Conservation (phyloP, 345 rosid species). For the Acer yangbiense region DNA sequence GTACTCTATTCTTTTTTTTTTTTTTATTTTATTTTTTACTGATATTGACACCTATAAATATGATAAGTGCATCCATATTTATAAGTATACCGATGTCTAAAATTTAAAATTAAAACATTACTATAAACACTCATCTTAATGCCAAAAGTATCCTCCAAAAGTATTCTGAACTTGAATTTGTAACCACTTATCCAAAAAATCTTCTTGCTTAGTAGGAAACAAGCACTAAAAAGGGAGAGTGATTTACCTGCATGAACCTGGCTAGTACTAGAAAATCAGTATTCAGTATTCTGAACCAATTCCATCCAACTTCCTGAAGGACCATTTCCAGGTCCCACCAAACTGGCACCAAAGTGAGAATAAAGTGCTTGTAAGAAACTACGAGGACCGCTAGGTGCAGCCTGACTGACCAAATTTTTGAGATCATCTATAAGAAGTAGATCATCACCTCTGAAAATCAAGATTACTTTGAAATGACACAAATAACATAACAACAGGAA, state of each 20-base stretch:
- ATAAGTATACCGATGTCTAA: no score
- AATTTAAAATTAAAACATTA: no score
- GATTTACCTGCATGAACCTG: not conserved
- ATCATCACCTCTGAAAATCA: not conserved
- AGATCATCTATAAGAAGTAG: not conserved
- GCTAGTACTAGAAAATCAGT: no score
- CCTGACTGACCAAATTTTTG: conserved; percentile 5
- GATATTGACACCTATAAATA: no score
- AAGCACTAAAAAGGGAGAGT: not conserved
- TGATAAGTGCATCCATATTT: no score
- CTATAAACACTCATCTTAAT: no score
- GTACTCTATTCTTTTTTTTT: not conserved
- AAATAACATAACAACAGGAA: not conserved
- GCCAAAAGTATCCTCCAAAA: no score
- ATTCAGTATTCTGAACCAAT: no score
- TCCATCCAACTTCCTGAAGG: conserved; percentile 17
- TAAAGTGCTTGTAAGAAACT: conserved; percentile 26
- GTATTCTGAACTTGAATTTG: no score
- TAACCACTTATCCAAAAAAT: no score
- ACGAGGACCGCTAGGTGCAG: conserved; percentile 16
- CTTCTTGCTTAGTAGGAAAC: conserved; percentile 4
- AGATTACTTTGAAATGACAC: not conserved
- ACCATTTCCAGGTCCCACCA: conserved; percentile 20
- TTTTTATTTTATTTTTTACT: no score
- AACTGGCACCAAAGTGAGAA: conserved; percentile 26